Conservation (phyloP, 2,329 filamentous ascomycete genomes). For the Pseudocercospora vitis region DNA sequence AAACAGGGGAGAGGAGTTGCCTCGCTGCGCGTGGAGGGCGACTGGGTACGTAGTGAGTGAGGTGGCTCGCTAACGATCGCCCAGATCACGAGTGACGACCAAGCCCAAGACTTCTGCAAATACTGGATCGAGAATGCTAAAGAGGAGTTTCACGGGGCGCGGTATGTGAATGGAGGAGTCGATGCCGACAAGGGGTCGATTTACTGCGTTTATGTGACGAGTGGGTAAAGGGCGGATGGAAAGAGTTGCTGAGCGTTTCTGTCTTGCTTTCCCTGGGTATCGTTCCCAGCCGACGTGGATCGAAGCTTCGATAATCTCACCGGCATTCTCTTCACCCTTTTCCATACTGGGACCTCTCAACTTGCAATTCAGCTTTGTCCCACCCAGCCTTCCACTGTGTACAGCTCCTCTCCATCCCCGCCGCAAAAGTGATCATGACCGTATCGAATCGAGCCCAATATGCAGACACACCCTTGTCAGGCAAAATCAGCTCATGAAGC, state of each 20-base stretch:
- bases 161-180: constrained; percentile 20
- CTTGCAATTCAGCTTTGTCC: not conserved
- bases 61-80: not conserved
- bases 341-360: not conserved
- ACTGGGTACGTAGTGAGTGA: no score
- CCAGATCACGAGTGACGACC: constrained; percentile 12
- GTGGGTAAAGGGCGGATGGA: not conserved
- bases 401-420: not conserved
- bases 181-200: constrained; percentile 20
- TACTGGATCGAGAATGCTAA: constrained; percentile 19
- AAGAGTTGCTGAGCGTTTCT: not conserved
- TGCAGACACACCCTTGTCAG: not conserved
- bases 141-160: constrained; percentile 18
- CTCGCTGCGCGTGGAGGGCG: no score
- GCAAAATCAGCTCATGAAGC: not conserved
- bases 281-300: no score
- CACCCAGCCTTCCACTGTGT: constrained; percentile 1
- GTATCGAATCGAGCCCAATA: not conserved
- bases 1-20: not conserved
- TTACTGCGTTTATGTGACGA: constrained; percentile 20
- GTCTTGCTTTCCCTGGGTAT: not conserved
- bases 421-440: constrained; percentile 1
- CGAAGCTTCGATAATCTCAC: not conserved
- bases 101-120: constrained; percentile 13
- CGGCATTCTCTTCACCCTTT: not conserved